Base-by-base conservation (phyloP, 2,329 filamentous ascomycete genomes). In the Fusarium dimerum region DNA sequence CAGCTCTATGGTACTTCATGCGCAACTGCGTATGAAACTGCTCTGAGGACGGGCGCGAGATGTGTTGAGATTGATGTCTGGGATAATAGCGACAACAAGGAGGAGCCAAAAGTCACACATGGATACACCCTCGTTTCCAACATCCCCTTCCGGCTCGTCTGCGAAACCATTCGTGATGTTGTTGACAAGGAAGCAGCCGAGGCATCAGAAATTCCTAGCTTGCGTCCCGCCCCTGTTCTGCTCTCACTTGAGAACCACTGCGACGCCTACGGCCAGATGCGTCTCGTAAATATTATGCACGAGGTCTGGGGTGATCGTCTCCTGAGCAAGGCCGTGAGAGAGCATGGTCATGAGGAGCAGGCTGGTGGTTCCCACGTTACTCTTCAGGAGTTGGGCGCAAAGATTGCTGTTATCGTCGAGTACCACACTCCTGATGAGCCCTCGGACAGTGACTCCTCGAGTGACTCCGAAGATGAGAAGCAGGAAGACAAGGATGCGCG, bases 31-130 rank as follows among this genome's bases (percentile, higher is more conserved):
- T 90, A 90, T 64, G 78, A 85, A 61, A 82, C 77, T 6, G 83
- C 84, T 0, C 72, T 90, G 15, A 73, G 71, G 30, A 81, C 84
- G 1, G 87, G 86, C 2, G 84, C 85, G 2, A 76, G 87, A 7
- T 90, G 87, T 61, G 85, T 90, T 38, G 87, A 90, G 70, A 89
- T 89, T 48, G 86, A 89, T 63, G 87, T 84, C 2, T 90, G 86
- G 87, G 85, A 89, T 61, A 77, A 86, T 44, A 74, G 79, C 38
- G 79, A 84, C 9, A 68, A 87, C 60, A 71, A 71, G 39, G 77
- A 83, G 10, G 86, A 88, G 66, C 86, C 85, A 5, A 88, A 87
- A 65, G 85, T 88, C 47, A 89, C 86, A 0, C 86, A 89, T 63
- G 86, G 86, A 1, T 88, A 83, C 66, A 88, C 86, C 0, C 73